Base-by-base conservation (phyloP, 768 basidiomycete species). In the Mycena kentingensis region DNA sequence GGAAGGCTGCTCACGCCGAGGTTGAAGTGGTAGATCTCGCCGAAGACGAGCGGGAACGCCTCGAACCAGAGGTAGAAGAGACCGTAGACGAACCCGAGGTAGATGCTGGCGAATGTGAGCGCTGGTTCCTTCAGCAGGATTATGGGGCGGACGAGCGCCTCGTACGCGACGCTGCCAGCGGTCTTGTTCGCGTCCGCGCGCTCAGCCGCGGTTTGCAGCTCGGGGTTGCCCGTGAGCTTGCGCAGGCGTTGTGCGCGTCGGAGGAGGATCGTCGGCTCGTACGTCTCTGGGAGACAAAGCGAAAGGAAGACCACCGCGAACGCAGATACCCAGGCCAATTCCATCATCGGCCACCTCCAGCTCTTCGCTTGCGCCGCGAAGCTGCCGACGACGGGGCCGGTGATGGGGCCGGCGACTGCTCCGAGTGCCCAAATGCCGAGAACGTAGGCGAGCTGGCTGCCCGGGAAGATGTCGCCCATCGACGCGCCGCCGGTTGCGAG, bases 291-390 rank as follows among this genome's bases (percentile, higher is more conserved):
- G 16, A 64, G 60, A 41, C 64, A 60, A 18, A 67, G 52, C 31
- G 62, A 52, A 2, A 71, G 55, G n/a, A 71, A 46, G 16, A 63
- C 49, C 22, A 70, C 28, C 10, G 67, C 44, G 12, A 58, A 52
- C 10, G 60, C 50, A 1, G 63, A 62, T 24, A 71, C 52, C 69
- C 69, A 71, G 28, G 69, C 37, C 27, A 71, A 50, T 47, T 65
- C 65, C 60, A 64, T 67, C 32, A 66, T 61, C 13, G 70, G 67
- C 68, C 69, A 71, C 7, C 53, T 51, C 70, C 70, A 71, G 10
- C 62, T 57, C 32, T 71, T 54, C 16, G 51, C 57, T 45, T 68
- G 61, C 7, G 63, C 65, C 1, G 66, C 65, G 46, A 70, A 71
- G 4, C 69, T 63, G 27, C 69, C 69, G 13, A 68, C 48, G 5